Percentiles rank a stretch among this genome's conserved stretches.
phyloP scores from a whole-genome alignment of 2,329 filamentous ascomycete species.

The Aureobasidium lini region DNA sequence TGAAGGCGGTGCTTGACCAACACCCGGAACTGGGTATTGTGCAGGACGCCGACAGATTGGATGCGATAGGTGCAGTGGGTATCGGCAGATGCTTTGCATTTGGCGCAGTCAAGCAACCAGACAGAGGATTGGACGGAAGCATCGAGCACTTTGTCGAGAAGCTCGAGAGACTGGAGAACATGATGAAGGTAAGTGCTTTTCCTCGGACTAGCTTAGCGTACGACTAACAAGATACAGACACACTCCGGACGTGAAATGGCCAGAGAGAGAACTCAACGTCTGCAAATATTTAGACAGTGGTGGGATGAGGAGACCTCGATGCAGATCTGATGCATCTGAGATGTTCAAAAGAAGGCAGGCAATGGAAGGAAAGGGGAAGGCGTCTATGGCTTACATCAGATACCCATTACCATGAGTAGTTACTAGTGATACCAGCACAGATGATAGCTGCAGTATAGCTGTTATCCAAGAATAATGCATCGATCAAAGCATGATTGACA shows the following conservation, averaged over 20 bases:
- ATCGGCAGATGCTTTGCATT: constrained; percentile 73
- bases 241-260: constrained; percentile 45
- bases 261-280: constrained; percentile 39
- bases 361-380: neutral
- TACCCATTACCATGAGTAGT: constrained; percentile 4
- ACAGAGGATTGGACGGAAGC: constrained; percentile 52
- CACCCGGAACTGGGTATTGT: constrained; percentile 76
- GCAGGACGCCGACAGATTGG: constrained; percentile 88
- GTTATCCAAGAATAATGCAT: neutral
- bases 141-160: constrained; percentile 74
- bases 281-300: constrained; percentile 45
- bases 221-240: constrained; percentile 30
- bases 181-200: constrained; percentile 42
- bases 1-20: constrained; percentile 52
- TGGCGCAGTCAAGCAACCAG: constrained; percentile 53
- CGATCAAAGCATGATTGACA: neutral
- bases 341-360: neutral
- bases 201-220: neutral
- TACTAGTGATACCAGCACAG: neutral
- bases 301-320: constrained; percentile 44
- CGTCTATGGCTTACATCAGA: neutral
- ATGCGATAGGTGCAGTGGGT: constrained; percentile 81
- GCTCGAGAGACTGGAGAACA: constrained; percentile 54
- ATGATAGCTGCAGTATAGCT: neutral
- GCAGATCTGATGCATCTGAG: constrained; percentile 9